A percentile compares a stretch with the other conserved stretches of the same genome.
Evolutionary conservation across 1,284 basidiomycete genomes (phyloP).

Genomic region (Amylostereum areolatum): DNA sequence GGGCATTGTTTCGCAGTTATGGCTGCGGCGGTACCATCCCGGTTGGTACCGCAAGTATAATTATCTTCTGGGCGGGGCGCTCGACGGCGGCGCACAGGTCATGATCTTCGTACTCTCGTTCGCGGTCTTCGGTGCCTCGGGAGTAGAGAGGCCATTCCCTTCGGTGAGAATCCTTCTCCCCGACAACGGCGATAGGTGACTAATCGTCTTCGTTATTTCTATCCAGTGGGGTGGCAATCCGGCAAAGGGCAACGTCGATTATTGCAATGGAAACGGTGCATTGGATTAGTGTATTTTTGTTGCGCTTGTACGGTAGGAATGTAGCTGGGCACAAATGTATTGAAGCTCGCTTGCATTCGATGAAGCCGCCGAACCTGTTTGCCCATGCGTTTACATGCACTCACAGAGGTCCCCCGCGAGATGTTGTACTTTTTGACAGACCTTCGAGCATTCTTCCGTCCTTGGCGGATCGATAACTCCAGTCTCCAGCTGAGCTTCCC

Average conservation of each 20-base stretch:
- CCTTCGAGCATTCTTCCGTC: too few species aligned
- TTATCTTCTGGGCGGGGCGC: constrained; percentile 60
- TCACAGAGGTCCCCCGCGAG: too few species aligned
- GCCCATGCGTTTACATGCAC: too few species aligned
- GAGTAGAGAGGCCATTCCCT: constrained; percentile 45
- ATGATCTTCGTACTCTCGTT: constrained; percentile 66
- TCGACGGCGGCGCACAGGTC: constrained; percentile 64
- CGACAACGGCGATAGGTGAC: background rate
- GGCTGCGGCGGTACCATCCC: constrained; percentile 52
- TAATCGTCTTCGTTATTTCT: background rate
- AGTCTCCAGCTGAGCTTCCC: too few species aligned
- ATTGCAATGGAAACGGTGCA: constrained; percentile 54
- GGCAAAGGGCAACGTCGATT: constrained; percentile 44
- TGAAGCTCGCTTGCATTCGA: too few species aligned
- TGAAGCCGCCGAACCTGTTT: too few species aligned
- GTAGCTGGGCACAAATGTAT: too few species aligned
- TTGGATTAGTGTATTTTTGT: constrained; percentile 19
- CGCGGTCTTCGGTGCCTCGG: constrained; percentile 62
- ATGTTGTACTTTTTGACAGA: too few species aligned
- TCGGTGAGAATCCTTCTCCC: constrained; percentile 22
- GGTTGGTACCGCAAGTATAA: constrained; percentile 58
- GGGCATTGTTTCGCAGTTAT: constrained; percentile 31
- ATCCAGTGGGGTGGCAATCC: constrained; percentile 52
- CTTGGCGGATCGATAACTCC: too few species aligned
- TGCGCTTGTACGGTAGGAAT: too few species aligned